Conservation (phyloP, 2,329 filamentous ascomycete species). For the Cercospora canescens region DNA sequence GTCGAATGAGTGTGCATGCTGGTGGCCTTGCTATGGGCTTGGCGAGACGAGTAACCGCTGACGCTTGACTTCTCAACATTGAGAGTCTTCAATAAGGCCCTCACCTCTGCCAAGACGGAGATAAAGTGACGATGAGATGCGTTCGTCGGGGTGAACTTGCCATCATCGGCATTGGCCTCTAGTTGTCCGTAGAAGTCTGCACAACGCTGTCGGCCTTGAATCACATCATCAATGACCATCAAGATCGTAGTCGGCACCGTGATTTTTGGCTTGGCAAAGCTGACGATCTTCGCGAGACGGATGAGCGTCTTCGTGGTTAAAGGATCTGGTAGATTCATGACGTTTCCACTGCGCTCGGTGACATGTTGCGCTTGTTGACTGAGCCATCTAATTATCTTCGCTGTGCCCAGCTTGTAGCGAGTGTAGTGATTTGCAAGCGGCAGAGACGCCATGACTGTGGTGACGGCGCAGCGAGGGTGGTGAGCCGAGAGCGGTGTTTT, state of each 20-base stretch:
- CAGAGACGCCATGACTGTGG: background rate
- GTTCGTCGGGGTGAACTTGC: background rate
- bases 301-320: background rate
- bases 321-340: background rate
- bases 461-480: background rate
- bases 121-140: background rate
- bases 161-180: background rate
- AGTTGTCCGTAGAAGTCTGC: background rate
- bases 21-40: background rate
- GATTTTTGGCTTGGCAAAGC: background rate
- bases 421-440: background rate
- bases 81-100: background rate
- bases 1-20: too few relatives aligned
- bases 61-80: background rate
- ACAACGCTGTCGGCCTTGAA: background rate
- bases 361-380: background rate
- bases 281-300: background rate
- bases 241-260: background rate
- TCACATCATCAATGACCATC: background rate
- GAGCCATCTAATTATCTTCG: background rate
- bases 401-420: background rate
- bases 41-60: background rate
- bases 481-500: background rate
- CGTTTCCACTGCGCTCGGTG: background rate
- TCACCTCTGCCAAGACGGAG: background rate